These are phyloP conservation scores for Euphorbia pulcherrima DNA, from an alignment of 345 rosid species.

Conservation along the genomic window DNA sequence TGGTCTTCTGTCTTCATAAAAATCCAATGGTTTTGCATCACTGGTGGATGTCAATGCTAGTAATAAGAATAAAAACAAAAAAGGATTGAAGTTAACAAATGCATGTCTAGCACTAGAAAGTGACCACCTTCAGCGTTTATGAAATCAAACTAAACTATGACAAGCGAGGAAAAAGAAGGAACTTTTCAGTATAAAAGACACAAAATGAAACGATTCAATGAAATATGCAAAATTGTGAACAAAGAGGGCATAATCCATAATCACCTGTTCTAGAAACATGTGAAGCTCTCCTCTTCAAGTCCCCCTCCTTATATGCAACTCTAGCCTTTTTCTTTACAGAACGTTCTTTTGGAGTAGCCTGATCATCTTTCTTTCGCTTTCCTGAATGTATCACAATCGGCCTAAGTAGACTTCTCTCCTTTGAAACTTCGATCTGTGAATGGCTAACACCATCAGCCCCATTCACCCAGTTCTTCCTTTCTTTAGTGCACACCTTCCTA, in stretches of 20 bases:
- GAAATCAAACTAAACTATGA: background rate
- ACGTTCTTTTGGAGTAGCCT: constrained; percentile 46
- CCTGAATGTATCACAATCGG: constrained; percentile 48
- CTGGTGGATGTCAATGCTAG: constrained; percentile 65
- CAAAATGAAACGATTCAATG: no score
- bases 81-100: constrained; percentile 36
- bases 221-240: background rate
- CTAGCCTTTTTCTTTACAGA: constrained; percentile 66
- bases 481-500: constrained; percentile 26
- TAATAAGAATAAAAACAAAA: constrained; percentile 38
- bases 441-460: constrained; percentile 40
- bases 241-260: no score
- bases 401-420: constrained; percentile 57
- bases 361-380: no score
- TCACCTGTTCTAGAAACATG: constrained; percentile 51
- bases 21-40: constrained; percentile 67
- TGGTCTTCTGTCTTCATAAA: constrained; percentile 61
- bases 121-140: constrained; percentile 19
- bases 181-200: background rate
- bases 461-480: no score
- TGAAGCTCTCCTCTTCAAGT: constrained; percentile 39
- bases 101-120: constrained; percentile 29
- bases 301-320: constrained; percentile 46
- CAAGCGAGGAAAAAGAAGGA: background rate
- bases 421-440: constrained; percentile 39